Evolutionary conservation across 768 basidiomycete genomes (phyloP).

Genomic region (Boletus rubescentipes): DNA sequence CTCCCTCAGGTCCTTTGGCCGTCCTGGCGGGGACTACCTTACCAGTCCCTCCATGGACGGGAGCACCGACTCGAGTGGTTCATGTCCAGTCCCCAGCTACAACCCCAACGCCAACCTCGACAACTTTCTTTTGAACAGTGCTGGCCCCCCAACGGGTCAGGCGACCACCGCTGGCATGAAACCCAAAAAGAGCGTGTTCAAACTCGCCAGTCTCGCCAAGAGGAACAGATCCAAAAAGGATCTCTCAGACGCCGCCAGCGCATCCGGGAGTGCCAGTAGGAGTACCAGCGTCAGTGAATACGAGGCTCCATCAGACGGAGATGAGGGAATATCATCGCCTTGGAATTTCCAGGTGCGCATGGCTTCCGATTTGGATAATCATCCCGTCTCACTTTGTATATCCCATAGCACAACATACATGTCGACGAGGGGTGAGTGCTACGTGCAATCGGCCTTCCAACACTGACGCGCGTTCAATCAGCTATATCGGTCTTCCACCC

Average conservation of each 20-base stretch:
- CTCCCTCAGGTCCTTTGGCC: constrained; percentile 18
- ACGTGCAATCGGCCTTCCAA: neutral
- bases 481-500: constrained; percentile 66
- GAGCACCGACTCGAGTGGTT: constrained; percentile 27
- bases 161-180: constrained; percentile 7
- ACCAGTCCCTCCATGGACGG: constrained; percentile 22
- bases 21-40: constrained; percentile 10
- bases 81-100: constrained; percentile 8
- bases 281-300: constrained; percentile 14
- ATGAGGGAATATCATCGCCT: constrained; percentile 64
- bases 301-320: constrained; percentile 32
- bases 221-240: constrained; percentile 34
- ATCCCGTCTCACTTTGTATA: neutral
- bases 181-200: constrained; percentile 35
- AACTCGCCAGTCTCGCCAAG: constrained; percentile 35
- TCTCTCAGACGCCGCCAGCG: constrained; percentile 23
- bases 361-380: neutral
- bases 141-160: constrained; percentile 13
- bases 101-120: neutral
- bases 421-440: constrained; percentile 67
- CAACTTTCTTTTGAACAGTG: constrained; percentile 16
- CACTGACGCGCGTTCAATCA: constrained; percentile 21
- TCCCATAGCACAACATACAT: constrained; percentile 68
- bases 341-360: constrained; percentile 70
- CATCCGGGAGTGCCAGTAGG: constrained; percentile 11